Evolutionary conservation across 1,284 basidiomycete species (phyloP).

Genomic region (Leucoagaricus sp.): DNA sequence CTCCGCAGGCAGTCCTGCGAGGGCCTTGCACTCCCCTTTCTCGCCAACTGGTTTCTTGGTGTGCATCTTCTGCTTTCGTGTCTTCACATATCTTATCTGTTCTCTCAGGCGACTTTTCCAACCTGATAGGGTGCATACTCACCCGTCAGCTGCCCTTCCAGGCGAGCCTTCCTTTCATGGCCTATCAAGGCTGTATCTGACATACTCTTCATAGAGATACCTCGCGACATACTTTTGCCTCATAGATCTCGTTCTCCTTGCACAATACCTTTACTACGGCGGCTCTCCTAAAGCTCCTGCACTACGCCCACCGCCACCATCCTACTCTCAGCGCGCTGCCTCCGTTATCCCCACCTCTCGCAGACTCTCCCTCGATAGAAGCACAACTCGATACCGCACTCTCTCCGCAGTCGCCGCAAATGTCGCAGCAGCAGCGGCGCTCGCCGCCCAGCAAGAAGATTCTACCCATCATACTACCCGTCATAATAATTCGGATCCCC

Average conservation of each 20-base stretch:
- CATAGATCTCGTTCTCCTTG: constrained; percentile 73
- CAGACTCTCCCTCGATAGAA: constrained; percentile 49
- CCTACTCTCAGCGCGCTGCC: constrained; percentile 37
- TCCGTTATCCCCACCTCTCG: constrained; percentile 44
- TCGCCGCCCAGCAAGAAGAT: constrained; percentile 61
- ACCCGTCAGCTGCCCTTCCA: constrained; percentile 95
- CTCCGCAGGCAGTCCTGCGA: constrained; percentile 74
- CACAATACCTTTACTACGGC: constrained; percentile 81
- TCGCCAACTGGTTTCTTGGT: constrained; percentile 91
- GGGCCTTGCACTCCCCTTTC: constrained; percentile 86
- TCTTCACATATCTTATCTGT: not conserved
- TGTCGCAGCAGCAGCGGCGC: constrained; percentile 64
- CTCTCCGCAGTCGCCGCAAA: constrained; percentile 67
- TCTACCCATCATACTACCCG: constrained; percentile 3
- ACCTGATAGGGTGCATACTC: constrained; percentile 86
- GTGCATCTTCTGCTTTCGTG: constrained; percentile 25
- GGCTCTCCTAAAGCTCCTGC: constrained; percentile 35
- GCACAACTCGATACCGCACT: constrained; percentile 63
- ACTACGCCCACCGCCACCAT: constrained; percentile 19
- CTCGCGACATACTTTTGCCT: constrained; percentile 87
- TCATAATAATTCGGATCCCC: constrained; percentile 5
- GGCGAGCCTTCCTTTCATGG: constrained; percentile 43
- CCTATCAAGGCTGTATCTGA: constrained; percentile 10
- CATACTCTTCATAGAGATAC: constrained; percentile 59
- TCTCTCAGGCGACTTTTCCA: constrained; percentile 80